Evolutionary conservation across 1,139 yeast species (phyloP).

Genomic region (Candida mesenterica): DNA sequence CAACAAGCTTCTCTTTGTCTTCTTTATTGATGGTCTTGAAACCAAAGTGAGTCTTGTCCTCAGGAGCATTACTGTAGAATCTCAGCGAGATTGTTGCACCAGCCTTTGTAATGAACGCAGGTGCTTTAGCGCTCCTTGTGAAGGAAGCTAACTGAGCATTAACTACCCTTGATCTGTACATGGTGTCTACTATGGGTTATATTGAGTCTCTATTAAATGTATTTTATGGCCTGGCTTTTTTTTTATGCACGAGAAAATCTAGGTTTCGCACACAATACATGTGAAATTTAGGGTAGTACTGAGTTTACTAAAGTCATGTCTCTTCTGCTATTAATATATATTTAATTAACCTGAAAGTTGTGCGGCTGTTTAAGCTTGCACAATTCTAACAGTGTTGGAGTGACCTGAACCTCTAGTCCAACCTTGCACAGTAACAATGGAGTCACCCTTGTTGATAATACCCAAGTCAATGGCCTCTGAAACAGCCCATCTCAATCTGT

Average conservation of each 20-base stretch:
- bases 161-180: neutral
- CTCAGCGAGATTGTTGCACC: neutral
- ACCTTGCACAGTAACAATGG: constrained; percentile 95
- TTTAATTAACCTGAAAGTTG: neutral
- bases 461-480: constrained; percentile 86
- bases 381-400: constrained; percentile 92
- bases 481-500: constrained; percentile 92
- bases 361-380: constrained; percentile 39
- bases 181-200: neutral
- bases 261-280: no score
- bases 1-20: constrained; percentile 84
- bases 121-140: neutral
- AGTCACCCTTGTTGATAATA: constrained; percentile 82
- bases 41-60: constrained; percentile 84
- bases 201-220: no score
- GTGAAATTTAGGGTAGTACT: no score
- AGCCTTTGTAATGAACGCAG: neutral
- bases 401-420: constrained; percentile 99
- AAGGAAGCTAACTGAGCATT: neutral
- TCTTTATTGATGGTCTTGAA: constrained; percentile 77
- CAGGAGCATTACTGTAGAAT: constrained; percentile 5
- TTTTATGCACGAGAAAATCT: no score
- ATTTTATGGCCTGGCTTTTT: no score
- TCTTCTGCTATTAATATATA: no score
- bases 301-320: no score